A percentile compares a stretch with the other conserved stretches of the same genome.
phyloP scores from a whole-genome alignment of 164 flowering plant species.

The Malania oleifera region DNA sequence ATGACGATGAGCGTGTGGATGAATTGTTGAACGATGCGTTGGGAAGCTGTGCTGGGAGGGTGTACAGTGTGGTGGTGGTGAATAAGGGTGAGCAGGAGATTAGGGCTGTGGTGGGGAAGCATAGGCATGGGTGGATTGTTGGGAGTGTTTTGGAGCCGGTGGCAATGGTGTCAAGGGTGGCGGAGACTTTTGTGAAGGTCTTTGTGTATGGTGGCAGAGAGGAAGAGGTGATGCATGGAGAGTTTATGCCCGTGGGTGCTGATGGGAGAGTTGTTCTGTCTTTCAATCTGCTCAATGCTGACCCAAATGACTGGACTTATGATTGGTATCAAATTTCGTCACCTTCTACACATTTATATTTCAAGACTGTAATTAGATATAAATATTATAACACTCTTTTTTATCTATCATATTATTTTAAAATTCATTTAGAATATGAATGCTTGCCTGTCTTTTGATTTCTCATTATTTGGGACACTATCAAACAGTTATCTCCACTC shows the following conservation, averaged over 20 bases:
- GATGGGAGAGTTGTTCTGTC: not conserved
- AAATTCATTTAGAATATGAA: too few species aligned
- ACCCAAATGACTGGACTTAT: not conserved
- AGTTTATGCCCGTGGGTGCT: conserved; percentile 4
- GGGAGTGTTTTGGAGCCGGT: not conserved
- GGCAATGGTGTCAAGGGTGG: not conserved
- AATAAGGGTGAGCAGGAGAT: not conserved
- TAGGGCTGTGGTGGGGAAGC: conserved; percentile 1
- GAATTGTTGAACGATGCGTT: not conserved
- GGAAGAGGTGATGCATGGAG: not conserved
- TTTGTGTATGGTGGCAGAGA: not conserved
- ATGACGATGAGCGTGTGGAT: not conserved
- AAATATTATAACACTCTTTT: too few species aligned
- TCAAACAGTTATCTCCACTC: too few species aligned
- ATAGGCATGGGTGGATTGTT: not conserved
- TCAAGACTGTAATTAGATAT: too few species aligned
- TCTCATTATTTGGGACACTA: too few species aligned
- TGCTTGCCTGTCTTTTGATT: too few species aligned
- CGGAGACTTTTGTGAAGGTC: not conserved
- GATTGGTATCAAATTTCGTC: not conserved
- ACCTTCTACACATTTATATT: too few species aligned
- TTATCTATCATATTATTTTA: too few species aligned
- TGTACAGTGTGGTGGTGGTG: conserved; percentile 1
- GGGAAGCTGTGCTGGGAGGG: not conserved
- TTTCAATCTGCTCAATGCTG: not conserved